Percentiles rank a stretch among this genome's conserved stretches.
Conservation (phyloP, 2,329 filamentous ascomycete genomes). For the Thermothelomyces thermophilus region DNA sequence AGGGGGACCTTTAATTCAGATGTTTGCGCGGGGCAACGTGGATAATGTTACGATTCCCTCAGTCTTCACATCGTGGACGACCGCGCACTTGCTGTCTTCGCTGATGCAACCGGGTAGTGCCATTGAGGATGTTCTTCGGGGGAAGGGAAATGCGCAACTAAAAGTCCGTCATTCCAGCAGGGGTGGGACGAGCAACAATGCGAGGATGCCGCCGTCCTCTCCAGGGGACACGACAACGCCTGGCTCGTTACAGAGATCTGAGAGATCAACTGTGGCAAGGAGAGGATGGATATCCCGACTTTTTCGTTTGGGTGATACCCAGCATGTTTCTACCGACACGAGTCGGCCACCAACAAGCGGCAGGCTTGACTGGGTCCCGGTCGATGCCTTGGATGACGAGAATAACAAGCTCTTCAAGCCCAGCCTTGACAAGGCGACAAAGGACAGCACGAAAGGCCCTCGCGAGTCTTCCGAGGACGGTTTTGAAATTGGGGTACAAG, state of each 20-base stretch:
- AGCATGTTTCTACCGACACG: constrained; percentile 39
- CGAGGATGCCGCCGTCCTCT: constrained; percentile 26
- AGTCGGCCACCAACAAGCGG: constrained; percentile 66
- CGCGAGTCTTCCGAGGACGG: constrained; percentile 42
- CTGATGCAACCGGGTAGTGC: constrained; percentile 67
- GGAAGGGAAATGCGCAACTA: constrained; percentile 51
- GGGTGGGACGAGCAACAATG: constrained; percentile 32
- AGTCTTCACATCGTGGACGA: constrained; percentile 90
- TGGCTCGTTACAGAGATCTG: constrained; percentile 22
- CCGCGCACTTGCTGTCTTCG: constrained; percentile 84
- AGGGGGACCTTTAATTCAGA: constrained; percentile 84
- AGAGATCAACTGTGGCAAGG: constrained; percentile 5
- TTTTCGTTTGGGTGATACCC: constrained; percentile 27
- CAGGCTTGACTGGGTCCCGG: constrained; percentile 64
- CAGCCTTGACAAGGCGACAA: constrained; percentile 34
- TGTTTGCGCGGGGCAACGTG: constrained; percentile 96
- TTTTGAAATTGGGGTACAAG: constrained; percentile 78
- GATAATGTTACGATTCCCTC: constrained; percentile 92
- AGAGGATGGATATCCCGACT: constrained; percentile 38
- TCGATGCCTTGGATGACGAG: constrained; percentile 59
- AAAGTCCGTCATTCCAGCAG: constrained; percentile 47
- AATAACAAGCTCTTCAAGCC: constrained; percentile 39
- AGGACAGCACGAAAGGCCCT: constrained; percentile 27
- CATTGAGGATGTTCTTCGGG: constrained; percentile 53
- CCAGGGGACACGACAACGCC: constrained; percentile 22